A percentile compares a stretch with the other conserved stretches of the same genome.
Conservation (phyloP, 306 rosid species). For the Prunus padus region DNA sequence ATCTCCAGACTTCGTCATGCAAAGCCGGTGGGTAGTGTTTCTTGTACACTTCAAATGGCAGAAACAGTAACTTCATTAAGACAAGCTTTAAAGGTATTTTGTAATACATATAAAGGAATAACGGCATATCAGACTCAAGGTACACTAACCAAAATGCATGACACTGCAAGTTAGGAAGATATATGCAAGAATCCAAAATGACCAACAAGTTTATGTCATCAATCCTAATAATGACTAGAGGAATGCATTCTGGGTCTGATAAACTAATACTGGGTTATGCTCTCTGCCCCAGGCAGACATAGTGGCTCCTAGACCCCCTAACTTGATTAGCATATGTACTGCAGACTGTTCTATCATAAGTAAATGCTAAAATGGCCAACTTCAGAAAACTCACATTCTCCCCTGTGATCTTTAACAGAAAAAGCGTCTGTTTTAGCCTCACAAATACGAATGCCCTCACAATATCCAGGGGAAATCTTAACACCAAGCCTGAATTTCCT, state of each 20-base stretch:
- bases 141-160: no score
- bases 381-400: conserved; percentile 69
- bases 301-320: background rate
- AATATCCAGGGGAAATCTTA: conserved; percentile 61
- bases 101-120: background rate
- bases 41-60: conserved; percentile 67
- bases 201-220: background rate
- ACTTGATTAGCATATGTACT: background rate
- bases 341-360: background rate
- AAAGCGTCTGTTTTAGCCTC: conserved; percentile 89
- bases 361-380: background rate
- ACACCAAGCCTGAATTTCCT: conserved; percentile 83
- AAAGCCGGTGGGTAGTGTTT: conserved; percentile 87
- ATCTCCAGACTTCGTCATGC: conserved; percentile 89
- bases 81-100: conserved; percentile 8
- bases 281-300: background rate
- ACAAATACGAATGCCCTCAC: conserved; percentile 56
- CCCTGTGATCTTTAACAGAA: conserved; percentile 87
- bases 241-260: background rate
- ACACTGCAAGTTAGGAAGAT: no score
- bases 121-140: background rate
- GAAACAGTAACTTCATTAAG: conserved; percentile 8
- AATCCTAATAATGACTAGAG: background rate
- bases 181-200: background rate
- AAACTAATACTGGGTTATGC: background rate